Base-by-base conservation (phyloP, 352 stramenopile genomes). In the Globisporangium cederbergense region DNA sequence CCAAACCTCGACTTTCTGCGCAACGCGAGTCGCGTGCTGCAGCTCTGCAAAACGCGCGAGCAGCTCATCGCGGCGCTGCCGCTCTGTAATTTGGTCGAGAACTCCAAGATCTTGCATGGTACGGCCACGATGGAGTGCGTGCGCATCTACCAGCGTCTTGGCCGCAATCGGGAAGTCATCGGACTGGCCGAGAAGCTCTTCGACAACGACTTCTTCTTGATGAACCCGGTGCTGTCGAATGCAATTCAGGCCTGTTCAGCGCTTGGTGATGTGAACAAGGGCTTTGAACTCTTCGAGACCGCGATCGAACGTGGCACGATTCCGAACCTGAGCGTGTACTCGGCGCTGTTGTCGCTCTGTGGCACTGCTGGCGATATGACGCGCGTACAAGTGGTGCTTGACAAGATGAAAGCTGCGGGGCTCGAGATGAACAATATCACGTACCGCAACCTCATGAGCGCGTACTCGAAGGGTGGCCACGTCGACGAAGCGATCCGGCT, bases 361-460 rank as follows among this genome's bases (percentile, higher is more conserved):
- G 80, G 73, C 1, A 66, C 73, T 1, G 71, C 72, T 0, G 79
- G 78, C 13, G 82, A 93, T 58, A 72, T 73, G 18, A 68, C 71
- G n/a, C 71, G 72, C 8, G 78, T 92, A 32, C 67, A 79, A 40
- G 42, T 65, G 28, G 69, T 90, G 53, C 73, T 90, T 14, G 54
- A 64, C 20, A 72, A 86, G 58, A 91, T 93, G 81, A 58, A 84
- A 32, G 59, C 82, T 4, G 67, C 68, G 10, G 78, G 77, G 8
- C 60, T 88, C 2, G 58, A 75, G 55, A 86, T 93, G 81, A 91
- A 84, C 64, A 65, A 88, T 65, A 81, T 85, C 47, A 86, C 79
- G 58, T 89, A 89, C 64, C 82, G 91, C 61, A 79, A 83, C 59
- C 73, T 84, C 47, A 88, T 95, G 74, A 85, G 66, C 45, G 73